Evolutionary conservation across 306 rosid genomes (phyloP).

Genomic region (Psophocarpus tetragonolobus): DNA sequence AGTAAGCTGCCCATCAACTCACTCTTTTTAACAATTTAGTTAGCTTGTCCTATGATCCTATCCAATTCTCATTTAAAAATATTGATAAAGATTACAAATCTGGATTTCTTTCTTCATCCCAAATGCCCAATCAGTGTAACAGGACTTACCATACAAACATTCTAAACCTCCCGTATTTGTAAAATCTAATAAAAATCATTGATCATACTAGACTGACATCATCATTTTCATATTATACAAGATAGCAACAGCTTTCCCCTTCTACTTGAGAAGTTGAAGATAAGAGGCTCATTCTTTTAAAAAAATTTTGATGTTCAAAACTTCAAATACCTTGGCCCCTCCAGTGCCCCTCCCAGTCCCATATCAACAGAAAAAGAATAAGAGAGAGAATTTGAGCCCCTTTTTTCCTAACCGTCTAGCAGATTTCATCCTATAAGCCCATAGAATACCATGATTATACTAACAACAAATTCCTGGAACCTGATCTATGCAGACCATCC

Average conservation of each 20-base stretch:
- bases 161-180: background rate
- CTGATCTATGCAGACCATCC: background rate
- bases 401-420: background rate
- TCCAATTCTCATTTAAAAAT: background rate
- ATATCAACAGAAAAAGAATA: background rate
- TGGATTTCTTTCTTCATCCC: background rate
- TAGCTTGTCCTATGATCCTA: background rate
- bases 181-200: background rate
- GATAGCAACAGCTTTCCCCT: background rate
- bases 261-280: background rate
- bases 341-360: background rate
- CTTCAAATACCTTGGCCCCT: background rate
- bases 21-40: background rate
- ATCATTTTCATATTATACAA: background rate
- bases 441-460: background rate
- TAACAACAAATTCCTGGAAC: background rate
- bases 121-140: background rate
- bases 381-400: slow-evolving; percentile 3
- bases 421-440: background rate
- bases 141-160: background rate
- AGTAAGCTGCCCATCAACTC: background rate
- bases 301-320: background rate
- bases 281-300: background rate
- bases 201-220: slow-evolving; percentile 11
- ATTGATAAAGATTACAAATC: background rate